Evolutionary conservation across 208 protist species (phyloP).

Genomic region (Trypanosoma boissoni): DNA sequence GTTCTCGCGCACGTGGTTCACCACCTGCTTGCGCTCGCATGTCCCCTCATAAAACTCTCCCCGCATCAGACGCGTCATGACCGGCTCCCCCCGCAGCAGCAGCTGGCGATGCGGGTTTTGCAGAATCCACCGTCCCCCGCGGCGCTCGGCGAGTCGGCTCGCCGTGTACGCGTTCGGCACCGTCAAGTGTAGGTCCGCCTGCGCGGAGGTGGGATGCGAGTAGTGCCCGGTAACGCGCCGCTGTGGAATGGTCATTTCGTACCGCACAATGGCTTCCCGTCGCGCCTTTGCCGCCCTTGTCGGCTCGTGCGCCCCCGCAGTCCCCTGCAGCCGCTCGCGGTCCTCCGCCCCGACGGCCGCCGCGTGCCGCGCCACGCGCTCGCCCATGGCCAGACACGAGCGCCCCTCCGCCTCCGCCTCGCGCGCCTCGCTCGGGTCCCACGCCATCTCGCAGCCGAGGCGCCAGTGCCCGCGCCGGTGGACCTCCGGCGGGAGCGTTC

Average conservation of each 20-base stretch:
- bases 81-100: conserved; percentile 54
- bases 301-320: conserved; percentile 1
- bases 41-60: conserved; percentile 63
- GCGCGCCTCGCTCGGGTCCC: not conserved
- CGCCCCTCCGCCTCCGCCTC: too few relatives aligned
- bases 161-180: conserved; percentile 51
- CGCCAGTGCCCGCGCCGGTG: conserved; percentile 45
- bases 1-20: conserved; percentile 34
- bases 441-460: conserved; percentile 36
- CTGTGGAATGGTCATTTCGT: conserved; percentile 65
- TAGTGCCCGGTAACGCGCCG: conserved; percentile 57
- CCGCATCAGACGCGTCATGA: conserved; percentile 76
- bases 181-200: conserved; percentile 26
- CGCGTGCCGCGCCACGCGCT: conserved; percentile 37
- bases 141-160: conserved; percentile 30
- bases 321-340: conserved; percentile 7
- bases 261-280: conserved; percentile 52
- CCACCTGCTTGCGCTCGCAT: not conserved
- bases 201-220: conserved; percentile 50
- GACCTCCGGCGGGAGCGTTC: conserved; percentile 29
- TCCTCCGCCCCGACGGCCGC: conserved; percentile 7
- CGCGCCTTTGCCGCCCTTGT: conserved; percentile 25
- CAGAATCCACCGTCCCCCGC: conserved; percentile 46
- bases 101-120: conserved; percentile 72
- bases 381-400: conserved; percentile 46